Evolutionary conservation across 78 protist genomes (phyloP), one percentile per base, ranked within the genome.

Genomic region (Cyanophora paradoxa): DNA sequence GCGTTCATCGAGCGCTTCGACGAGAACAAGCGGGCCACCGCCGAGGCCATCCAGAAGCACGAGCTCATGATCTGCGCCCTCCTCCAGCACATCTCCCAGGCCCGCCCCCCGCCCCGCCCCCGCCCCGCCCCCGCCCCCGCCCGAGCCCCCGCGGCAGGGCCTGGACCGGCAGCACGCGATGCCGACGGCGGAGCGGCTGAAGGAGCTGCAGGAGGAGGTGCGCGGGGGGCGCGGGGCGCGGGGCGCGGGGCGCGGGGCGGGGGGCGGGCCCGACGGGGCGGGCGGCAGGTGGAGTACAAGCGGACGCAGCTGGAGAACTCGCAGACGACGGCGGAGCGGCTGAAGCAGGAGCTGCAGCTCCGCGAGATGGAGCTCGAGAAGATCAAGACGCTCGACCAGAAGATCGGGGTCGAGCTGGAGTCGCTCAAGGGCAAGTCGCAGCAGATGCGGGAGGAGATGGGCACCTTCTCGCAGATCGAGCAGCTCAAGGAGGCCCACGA

Each of bases 321-420:
- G n/a, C 73, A 40, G 36, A 4, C 73, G 16, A 67, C 58, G 26
- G 62, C 61, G 31, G 74, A 68, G 61, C 33, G 61, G 17, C 41
- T 68, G 61, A 33, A 33, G 40, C 62, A 28, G 61, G 74, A 68
- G 74, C 33, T 34, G 44, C n/a, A 65, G 4, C 10, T 48, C 37
- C 74, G 74, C 22, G 61, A 42, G n/a, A 44, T 10, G n/a, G 69
- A 37, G 74, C 74, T 68, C 17, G 62, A 68, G 40, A 68, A 68
- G 40, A 68, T 68, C 26, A 33, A 48, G 16, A 68, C 42, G 26
- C 26, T 68, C 39, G 74, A 68, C 61, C 39, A 14, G 39, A 68
- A 68, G 41, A 68, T 68, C 61, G 48, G 17, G 36, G 19, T 48
- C 31, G 74, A 68, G 61, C 61, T 68, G 30, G 16, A 42, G 39